phyloP scores from a whole-genome alignment of 805 yeast genomes.

The Saturnispora saitoi region DNA sequence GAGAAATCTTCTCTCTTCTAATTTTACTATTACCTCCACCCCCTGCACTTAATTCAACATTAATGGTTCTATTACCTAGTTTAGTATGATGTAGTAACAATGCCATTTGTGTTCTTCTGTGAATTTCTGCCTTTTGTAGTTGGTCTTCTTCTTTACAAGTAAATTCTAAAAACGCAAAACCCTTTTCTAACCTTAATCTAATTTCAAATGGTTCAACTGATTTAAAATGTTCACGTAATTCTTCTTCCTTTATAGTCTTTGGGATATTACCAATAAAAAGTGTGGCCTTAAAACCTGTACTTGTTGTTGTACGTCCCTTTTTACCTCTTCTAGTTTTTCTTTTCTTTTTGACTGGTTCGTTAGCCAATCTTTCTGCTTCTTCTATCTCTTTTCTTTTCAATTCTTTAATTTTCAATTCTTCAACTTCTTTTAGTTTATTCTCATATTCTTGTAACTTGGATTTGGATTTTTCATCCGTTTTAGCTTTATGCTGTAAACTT shows the following conservation, averaged over 20 bases:
- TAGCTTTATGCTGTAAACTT: slow-evolving; percentile 47
- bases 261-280: slow-evolving; percentile 90
- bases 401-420: slow-evolving; percentile 17
- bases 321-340: slow-evolving; percentile 74
- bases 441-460: slow-evolving; percentile 27
- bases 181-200: slow-evolving; percentile 75
- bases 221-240: slow-evolving; percentile 63
- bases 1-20: slow-evolving; percentile 60
- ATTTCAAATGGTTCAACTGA: slow-evolving; percentile 64
- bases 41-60: slow-evolving; percentile 94
- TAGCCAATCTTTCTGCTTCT: slow-evolving; percentile 17
- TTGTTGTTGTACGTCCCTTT: slow-evolving; percentile 35
- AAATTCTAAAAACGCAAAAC: slow-evolving; percentile 89
- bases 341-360: slow-evolving; percentile 44
- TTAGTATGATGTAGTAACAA: slow-evolving; percentile 72
- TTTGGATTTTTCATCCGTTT: slow-evolving; percentile 29
- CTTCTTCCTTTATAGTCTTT: slow-evolving; percentile 53
- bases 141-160: slow-evolving; percentile 31
- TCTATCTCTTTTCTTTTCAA: slow-evolving; percentile 23
- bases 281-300: slow-evolving; percentile 57
- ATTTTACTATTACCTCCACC: slow-evolving; percentile 88
- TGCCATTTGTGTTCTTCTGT: slow-evolving; percentile 76
- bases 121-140: slow-evolving; percentile 42
- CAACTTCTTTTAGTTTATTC: slow-evolving; percentile 1
- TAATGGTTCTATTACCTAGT: slow-evolving; percentile 67